Conservation (phyloP, 208 protist species). For the Endotrypanum monterogeii region DNA sequence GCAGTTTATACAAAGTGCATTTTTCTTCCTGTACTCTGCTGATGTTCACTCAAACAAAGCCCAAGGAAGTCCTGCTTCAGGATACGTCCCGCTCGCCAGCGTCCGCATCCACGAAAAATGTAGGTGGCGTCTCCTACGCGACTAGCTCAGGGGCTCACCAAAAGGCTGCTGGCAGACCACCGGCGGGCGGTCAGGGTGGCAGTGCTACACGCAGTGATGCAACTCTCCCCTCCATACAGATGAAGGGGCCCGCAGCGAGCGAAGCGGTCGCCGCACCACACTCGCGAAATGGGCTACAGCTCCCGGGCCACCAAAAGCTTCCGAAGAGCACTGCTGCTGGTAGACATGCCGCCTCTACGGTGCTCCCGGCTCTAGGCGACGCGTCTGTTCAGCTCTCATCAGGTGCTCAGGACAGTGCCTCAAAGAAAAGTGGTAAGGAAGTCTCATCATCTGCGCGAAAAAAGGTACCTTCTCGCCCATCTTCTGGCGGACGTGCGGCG, state of each 20-base stretch:
- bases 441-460: background rate
- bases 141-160: background rate
- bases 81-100: background rate
- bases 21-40: background rate
- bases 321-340: background rate
- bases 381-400: background rate
- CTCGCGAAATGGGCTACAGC: background rate
- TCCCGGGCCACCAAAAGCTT: background rate
- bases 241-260: background rate
- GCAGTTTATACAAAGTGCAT: background rate
- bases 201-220: background rate
- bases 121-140: too few species aligned
- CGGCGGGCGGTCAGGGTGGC: background rate
- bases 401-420: too few species aligned
- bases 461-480: background rate
- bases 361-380: background rate
- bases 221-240: constrained; percentile 3
- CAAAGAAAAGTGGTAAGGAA: background rate
- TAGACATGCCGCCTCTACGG: background rate
- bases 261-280: background rate
- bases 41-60: constrained; percentile 16
- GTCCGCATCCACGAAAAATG: background rate
- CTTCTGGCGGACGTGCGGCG: background rate
- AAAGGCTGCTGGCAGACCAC: background rate
- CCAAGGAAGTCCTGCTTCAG: constrained; percentile 1